Base-by-base conservation (phyloP, 495 filamentous ascomycete species). In the Aspergillus heteromorphus region DNA sequence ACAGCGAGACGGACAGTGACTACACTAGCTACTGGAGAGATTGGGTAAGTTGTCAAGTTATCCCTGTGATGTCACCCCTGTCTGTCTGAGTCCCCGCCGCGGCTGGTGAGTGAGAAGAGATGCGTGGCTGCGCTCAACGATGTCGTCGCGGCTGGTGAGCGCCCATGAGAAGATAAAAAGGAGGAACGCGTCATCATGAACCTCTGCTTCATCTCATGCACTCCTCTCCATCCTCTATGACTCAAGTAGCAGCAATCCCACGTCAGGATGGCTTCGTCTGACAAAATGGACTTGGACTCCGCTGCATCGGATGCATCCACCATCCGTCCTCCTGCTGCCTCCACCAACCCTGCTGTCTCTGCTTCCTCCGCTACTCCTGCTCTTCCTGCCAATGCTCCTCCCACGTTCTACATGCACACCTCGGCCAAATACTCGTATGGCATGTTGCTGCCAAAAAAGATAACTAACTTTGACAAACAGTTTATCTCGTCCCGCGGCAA, bases 21-120 rank as follows among this genome's bases (percentile, higher is more conserved):
- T 98, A 97, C 70, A 96, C 93, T 29, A 96, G 90, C 73, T 98
- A 98, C 75, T 98, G 93, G 93, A 79, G 93, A 71, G 93, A 98
- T 74, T 98, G 93, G 93, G 92, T 96, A 78, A 71, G 89, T 86
- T 34, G 17, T 19, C 41, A 78, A 71, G 89, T 86, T 34, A 13
- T 19, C 41, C 16, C 34, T 31, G 13, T 8, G 40, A 23, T 52
- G 19, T 18, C 27, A 14, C 17, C 9, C 30, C 17, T 16, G 16
- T 17, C 43, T 23, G 43, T 47, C 19, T 8, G 21, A 14, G 13
- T 3, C 21, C 2, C 3, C 10, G 16, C 16, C 17, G 43, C 43
- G 43, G 21, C 21, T 30, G 13, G 43, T 5, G 13, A 16, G 43
- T 47, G 23, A 29, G 21, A 16, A 20, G 23, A 47, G 14, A 25